phyloP scores from a whole-genome alignment of 208 protist genomes.

The Trichomonas gallinae region DNA sequence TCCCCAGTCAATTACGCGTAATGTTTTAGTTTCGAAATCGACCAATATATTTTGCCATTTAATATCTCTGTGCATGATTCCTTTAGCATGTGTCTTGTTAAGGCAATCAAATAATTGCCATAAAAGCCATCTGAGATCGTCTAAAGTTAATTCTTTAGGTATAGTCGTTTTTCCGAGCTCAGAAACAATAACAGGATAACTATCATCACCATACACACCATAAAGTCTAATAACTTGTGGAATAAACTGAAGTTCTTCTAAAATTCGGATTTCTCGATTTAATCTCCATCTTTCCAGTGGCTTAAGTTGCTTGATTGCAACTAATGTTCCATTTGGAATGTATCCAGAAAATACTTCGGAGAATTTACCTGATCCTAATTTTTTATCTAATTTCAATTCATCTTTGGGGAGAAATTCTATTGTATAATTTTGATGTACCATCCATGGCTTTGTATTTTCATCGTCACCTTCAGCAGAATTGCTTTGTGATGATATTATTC shows the following conservation, averaged over 20 bases:
- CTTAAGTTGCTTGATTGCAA: not conserved
- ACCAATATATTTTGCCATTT: conserved; percentile 14
- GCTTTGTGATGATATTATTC: not conserved
- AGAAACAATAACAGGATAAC: not conserved
- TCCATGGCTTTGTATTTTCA: not conserved
- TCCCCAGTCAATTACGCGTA: not conserved
- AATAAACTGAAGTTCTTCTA: not conserved
- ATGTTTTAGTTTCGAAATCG: not conserved
- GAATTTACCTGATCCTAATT: not conserved
- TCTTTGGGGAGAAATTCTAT: not conserved
- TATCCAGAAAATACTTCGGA: not conserved
- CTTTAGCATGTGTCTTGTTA: not conserved
- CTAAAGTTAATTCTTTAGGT: not conserved
- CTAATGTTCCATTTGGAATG: not conserved
- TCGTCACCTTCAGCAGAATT: not conserved
- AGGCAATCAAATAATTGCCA: not conserved
- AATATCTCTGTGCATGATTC: not conserved
- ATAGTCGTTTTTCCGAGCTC: not conserved
- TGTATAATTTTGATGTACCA: not conserved
- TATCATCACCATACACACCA: not conserved
- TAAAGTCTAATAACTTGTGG: not conserved
- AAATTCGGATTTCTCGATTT: not conserved
- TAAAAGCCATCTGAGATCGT: not conserved
- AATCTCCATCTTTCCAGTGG: not conserved
- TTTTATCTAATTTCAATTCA: not conserved